Percentiles rank a stretch among this genome's conserved stretches.
phyloP scores from a whole-genome alignment of 2,329 filamentous ascomycete species.

The Penicillium sp. region DNA sequence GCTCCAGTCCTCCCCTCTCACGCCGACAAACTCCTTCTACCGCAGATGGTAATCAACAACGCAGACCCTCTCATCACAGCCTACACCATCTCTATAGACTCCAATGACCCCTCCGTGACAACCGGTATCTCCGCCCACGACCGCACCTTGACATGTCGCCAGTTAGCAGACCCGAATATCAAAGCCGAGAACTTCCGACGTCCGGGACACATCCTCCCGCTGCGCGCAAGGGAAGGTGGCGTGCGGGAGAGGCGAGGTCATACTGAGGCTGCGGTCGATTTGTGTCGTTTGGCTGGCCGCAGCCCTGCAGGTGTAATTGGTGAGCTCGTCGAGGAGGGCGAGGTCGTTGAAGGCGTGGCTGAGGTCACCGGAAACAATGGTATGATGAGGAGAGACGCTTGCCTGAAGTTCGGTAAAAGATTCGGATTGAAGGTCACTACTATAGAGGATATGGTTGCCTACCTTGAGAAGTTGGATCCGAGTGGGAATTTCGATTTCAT shows the following conservation, averaged over 20 bases:
- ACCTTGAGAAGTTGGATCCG: slow-evolving; percentile 70
- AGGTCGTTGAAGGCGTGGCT: slow-evolving; percentile 64
- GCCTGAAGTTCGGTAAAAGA: slow-evolving; percentile 78
- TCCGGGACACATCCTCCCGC: slow-evolving; percentile 85
- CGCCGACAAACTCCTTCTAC: slow-evolving; percentile 68
- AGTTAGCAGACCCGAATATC: slow-evolving; percentile 64
- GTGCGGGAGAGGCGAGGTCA: slow-evolving; percentile 77
- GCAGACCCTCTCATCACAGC: slow-evolving; percentile 82
- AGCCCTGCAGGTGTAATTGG: slow-evolving; percentile 74
- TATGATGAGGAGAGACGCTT: slow-evolving; percentile 89
- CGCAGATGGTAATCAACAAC: slow-evolving; percentile 83
- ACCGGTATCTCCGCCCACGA: slow-evolving; percentile 92
- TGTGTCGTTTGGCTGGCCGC: slow-evolving; percentile 82
- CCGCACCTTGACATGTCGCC: slow-evolving; percentile 73
- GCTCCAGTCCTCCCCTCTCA: slow-evolving; percentile 70
- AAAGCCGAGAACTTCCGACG: slow-evolving; percentile 64
- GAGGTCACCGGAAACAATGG: slow-evolving; percentile 62
- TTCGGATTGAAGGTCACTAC: slow-evolving; percentile 94
- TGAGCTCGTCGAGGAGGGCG: slow-evolving; percentile 85
- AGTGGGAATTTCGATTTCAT: slow-evolving; percentile 12
- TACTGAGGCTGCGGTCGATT: slow-evolving; percentile 89
- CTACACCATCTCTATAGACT: slow-evolving; percentile 88
- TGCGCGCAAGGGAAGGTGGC: slow-evolving; percentile 74
- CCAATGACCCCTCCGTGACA: slow-evolving; percentile 65
- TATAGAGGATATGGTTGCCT: slow-evolving; percentile 80